Evolutionary conservation across 1,284 basidiomycete species (phyloP).

Genomic region (Gymnopus androsaceus): DNA sequence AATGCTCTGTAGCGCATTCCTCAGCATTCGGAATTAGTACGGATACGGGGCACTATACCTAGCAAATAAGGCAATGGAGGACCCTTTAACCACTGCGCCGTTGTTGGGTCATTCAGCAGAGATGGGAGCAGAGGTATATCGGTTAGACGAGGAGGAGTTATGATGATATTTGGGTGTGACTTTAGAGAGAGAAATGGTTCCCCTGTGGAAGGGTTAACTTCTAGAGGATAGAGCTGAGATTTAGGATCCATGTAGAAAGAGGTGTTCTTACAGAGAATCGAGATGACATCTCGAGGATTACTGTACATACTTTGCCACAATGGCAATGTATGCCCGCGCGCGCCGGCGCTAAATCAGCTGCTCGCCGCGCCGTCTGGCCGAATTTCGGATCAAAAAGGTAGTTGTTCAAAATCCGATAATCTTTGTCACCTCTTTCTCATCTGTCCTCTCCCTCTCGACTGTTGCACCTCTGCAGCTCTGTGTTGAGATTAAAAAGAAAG

Average conservation of each 20-base stretch:
- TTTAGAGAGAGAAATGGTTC: conserved; percentile 56
- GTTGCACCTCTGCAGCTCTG: conserved; percentile 12
- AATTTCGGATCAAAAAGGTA: background rate
- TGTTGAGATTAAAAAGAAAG: conserved; percentile 27
- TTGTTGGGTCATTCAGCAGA: conserved; percentile 51
- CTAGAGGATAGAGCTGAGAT: conserved; percentile 40
- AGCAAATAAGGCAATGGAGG: conserved; percentile 55
- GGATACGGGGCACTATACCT: conserved; percentile 40
- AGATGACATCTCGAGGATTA: no score
- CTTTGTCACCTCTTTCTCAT: conserved; percentile 14
- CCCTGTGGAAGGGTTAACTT: conserved; percentile 44
- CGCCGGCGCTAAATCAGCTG: no score
- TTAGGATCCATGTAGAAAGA: no score
- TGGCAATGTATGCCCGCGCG: no score
- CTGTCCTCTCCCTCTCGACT: conserved; percentile 12
- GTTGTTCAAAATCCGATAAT: background rate
- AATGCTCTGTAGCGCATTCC: conserved; percentile 37
- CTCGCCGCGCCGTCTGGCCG: background rate
- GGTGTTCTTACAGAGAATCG: no score
- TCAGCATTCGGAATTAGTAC: conserved; percentile 24
- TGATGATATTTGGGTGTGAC: conserved; percentile 53
- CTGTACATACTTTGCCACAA: no score
- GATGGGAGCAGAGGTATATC: conserved; percentile 40
- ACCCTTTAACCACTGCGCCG: conserved; percentile 42
- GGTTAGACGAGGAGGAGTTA: conserved; percentile 55